Evolutionary conservation across 108 stramenopile species (phyloP), one percentile per base, ranked within the genome.

Genomic region (Stephanodiscus triporus): DNA sequence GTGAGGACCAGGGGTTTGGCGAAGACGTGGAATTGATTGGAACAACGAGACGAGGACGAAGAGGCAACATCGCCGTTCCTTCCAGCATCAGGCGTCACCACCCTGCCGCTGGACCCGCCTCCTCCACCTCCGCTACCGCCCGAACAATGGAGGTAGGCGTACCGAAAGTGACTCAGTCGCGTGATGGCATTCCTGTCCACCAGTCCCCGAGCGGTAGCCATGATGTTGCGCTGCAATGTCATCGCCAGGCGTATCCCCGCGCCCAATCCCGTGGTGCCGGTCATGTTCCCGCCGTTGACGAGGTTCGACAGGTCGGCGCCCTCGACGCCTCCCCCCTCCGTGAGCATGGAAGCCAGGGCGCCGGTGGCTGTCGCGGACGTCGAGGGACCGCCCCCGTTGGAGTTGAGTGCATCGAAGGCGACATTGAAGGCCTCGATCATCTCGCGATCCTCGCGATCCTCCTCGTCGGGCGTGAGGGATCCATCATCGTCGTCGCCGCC

Each of bases 161-260:
- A 95, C 9, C 95, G 90, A 66, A 95, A 93, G 64, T 95, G 92
- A 45, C 85, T 88, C 19, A 93, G 85, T 6, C 89, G 81, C 17
- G 88, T 88, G 55, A 95, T 91, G 59, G 87, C 90, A 55, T 86
- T 86, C 14, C 92, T 83, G 24, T 91, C 91, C 20, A 89, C 77
- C 22, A 95, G 77, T 48, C 81, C 84, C 9, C 88, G 80, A 6
- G 90, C 92, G 6, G 91, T 90, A 9, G 82, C 43, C 49, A 93
- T 81, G 72, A 95, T 88, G 30, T 63, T 83, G 47, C 81, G 73
- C 66, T 93, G 91, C 64, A 91, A 63, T 1, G 77, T 63, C 87
- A 90, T 90, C 55, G 95, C 95, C 22, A 87, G 74, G 36, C 83
- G 90, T 53, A 95, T 75, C 9, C 95, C 95, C n/a, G 82, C 87